Percentiles rank a stretch among this genome's conserved stretches.
Conservation (phyloP, 495 filamentous ascomycete species). For the Hypoxylon lienhwacheense region DNA sequence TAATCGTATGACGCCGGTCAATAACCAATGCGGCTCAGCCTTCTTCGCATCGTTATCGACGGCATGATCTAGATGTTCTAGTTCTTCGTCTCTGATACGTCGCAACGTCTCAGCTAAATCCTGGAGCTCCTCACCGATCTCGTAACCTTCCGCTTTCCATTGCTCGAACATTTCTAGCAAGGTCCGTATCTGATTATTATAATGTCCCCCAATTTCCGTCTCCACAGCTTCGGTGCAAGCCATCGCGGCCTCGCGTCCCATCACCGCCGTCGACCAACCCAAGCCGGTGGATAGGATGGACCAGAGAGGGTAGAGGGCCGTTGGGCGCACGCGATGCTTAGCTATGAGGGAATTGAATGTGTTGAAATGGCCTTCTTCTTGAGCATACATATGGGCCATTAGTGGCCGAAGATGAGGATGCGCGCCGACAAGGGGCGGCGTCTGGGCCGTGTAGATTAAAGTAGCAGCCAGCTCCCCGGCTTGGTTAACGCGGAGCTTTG, state of each 20-base stretch:
- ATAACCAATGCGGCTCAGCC: constrained; percentile 81
- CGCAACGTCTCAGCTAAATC: constrained; percentile 73
- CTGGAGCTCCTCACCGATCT: constrained; percentile 75
- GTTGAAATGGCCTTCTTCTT: constrained; percentile 82
- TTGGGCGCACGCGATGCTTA: constrained; percentile 88
- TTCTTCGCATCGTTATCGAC: constrained; percentile 88
- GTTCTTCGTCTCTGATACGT: constrained; percentile 89
- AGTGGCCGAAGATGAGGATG: constrained; percentile 85
- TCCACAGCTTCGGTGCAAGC: constrained; percentile 98
- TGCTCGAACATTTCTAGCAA: constrained; percentile 78
- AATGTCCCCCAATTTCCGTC: constrained; percentile 95
- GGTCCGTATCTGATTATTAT: constrained; percentile 85
- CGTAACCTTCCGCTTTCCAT: constrained; percentile 66
- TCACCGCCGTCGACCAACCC: constrained; percentile 85
- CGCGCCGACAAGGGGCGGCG: constrained; percentile 67
- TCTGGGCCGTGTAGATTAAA: constrained; percentile 82
- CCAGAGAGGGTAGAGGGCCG: constrained; percentile 93
- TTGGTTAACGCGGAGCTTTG: constrained; percentile 79
- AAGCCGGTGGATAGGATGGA: constrained; percentile 77
- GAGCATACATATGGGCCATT: constrained; percentile 98
- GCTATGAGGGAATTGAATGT: constrained; percentile 85
- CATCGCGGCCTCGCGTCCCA: constrained; percentile 96
- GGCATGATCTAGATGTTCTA: constrained; percentile 95
- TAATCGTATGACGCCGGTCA: constrained; percentile 84
- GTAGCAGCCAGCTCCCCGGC: constrained; percentile 86